A percentile compares a stretch with the other conserved stretches of the same genome.
phyloP scores from a whole-genome alignment of 2,329 filamentous ascomycete species.

The Aspergillus caelatus region DNA sequence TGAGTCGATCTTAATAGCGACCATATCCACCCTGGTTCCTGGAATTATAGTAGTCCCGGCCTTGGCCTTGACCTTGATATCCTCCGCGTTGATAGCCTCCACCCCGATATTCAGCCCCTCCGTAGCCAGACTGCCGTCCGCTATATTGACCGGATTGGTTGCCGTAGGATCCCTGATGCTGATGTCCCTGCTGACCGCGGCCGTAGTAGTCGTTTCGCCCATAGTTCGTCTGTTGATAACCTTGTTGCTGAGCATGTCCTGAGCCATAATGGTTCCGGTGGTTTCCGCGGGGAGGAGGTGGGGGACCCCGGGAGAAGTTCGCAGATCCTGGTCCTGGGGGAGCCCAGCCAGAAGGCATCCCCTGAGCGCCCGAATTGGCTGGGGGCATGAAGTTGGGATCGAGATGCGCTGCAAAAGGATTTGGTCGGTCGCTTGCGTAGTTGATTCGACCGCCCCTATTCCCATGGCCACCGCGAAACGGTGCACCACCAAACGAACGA shows the following conservation, averaged over 20 bases:
- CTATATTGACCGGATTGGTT: conserved; percentile 28
- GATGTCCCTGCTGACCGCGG: conserved; percentile 27
- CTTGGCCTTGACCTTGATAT: conserved; percentile 25
- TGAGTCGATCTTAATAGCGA: conserved; percentile 33
- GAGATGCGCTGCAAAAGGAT: conserved; percentile 52
- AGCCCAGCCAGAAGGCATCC: conserved; percentile 39
- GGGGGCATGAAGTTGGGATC: conserved; percentile 47
- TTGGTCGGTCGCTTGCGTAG: conserved; percentile 51
- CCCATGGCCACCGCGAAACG: conserved; percentile 54
- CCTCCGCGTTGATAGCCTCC: conserved; percentile 28
- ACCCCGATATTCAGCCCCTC: conserved; percentile 27
- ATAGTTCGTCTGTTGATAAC: conserved; percentile 18
- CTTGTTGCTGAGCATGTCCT: conserved; percentile 26
- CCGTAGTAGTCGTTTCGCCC: conserved; percentile 28
- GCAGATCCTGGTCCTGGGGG: conserved; percentile 34
- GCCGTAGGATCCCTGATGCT: conserved; percentile 25
- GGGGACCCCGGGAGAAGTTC: conserved; percentile 40
- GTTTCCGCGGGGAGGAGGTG: conserved; percentile 42
- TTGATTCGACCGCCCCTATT: conserved; percentile 57
- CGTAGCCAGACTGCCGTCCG: conserved; percentile 30
- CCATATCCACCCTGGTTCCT: conserved; percentile 42
- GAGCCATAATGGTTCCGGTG: conserved; percentile 17
- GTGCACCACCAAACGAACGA: conserved; percentile 71
- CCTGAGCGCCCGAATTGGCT: conserved; percentile 31
- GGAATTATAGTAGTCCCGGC: conserved; percentile 35